Evolutionary conservation across 1,284 basidiomycete genomes (phyloP), one percentile per base, ranked within the genome.

Genomic region (Irpex sp.): DNA sequence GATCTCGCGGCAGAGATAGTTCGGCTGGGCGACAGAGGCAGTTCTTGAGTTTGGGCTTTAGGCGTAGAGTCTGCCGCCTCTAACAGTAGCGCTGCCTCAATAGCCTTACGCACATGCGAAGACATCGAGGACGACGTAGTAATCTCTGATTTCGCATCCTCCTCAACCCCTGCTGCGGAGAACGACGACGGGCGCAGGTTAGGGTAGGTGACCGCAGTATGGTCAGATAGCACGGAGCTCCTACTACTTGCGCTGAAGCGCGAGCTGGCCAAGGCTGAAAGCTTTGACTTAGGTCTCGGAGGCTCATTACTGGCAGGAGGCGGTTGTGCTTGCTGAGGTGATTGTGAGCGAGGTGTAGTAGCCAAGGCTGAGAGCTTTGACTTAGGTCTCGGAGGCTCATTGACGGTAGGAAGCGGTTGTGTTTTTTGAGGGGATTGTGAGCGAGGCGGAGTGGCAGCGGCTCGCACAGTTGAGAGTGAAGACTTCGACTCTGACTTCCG

Each of bases 201-300:
- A 19, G 89, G 86, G 70, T 87, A 90, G 4, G 89, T 91, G 67
- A 84, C 82, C 11, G 86, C 78, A 19, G 88, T 86, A 1, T 81
- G 75, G 17, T 78, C 81, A 49, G 78, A 80, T 5, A 81, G 76
- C 35, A 78, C 73, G 35, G 85, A 84, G 67, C 80, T 83, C 69
- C 78, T 75, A 63, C 79, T 80, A 60, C 66, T 67, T 11, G 68
- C 62, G 31, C 68, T 74, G 21, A 79, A 66, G 46, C 72, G 72
- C 0, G 85, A 87, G 67, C 82, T 87, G 8, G 89, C 86, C 15
- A 89, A 73, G 55, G 79, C 76, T 3, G 84, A 84, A n/a, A 90
- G 74, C 68, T 88, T 89, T 6, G 87, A 88, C 64, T 83, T 81
- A 68, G 82, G 70, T 63, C 71, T 68, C 19, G 19, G 50, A 11